These are phyloP conservation scores for Globisporangium irregulare DNA, from an alignment of 352 stramenopile species.

Conservation along the genomic window DNA sequence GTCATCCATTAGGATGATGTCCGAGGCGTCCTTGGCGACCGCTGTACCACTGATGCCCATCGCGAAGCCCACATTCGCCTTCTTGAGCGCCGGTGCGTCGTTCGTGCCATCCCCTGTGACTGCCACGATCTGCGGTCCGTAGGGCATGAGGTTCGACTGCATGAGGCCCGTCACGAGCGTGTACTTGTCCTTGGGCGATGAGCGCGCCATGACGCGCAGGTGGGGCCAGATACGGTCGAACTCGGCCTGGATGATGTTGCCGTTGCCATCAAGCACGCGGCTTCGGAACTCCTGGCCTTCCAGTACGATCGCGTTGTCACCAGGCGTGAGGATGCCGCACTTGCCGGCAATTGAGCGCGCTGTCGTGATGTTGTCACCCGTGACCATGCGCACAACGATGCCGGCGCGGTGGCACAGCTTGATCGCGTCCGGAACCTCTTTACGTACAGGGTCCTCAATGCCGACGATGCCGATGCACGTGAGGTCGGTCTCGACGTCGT, in stretches of 20 bases:
- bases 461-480: conserved; percentile 89
- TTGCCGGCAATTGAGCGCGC: conserved; percentile 73
- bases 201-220: conserved; percentile 90
- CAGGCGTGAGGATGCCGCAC: conserved; percentile 61
- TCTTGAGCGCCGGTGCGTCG: conserved; percentile 95
- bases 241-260: conserved; percentile 74
- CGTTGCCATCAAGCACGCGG: conserved; percentile 60
- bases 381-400: conserved; percentile 98
- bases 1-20: conserved; percentile 97
- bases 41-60: conserved; percentile 97
- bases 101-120: conserved; percentile 97
- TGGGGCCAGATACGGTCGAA: conserved; percentile 93
- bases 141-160: conserved; percentile 70
- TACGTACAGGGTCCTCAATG: conserved; percentile 93
- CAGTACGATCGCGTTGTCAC: conserved; percentile 59
- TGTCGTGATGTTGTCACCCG: conserved; percentile 97
- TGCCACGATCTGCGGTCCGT: conserved; percentile 89
- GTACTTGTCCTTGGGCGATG: conserved; percentile 96
- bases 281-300: conserved; percentile 66
- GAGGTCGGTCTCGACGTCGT: conserved; percentile 86
- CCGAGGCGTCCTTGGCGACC: conserved; percentile 94
- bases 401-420: conserved; percentile 91
- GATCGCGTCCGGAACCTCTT: conserved; percentile 93
- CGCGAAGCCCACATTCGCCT: conserved; percentile 96
- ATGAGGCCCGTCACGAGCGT: conserved; percentile 94